A percentile compares a stretch with the other conserved stretches of the same genome.
Evolutionary conservation across 176 grass and related monocot genomes (phyloP).

Genomic region (Guadua angustifolia): DNA sequence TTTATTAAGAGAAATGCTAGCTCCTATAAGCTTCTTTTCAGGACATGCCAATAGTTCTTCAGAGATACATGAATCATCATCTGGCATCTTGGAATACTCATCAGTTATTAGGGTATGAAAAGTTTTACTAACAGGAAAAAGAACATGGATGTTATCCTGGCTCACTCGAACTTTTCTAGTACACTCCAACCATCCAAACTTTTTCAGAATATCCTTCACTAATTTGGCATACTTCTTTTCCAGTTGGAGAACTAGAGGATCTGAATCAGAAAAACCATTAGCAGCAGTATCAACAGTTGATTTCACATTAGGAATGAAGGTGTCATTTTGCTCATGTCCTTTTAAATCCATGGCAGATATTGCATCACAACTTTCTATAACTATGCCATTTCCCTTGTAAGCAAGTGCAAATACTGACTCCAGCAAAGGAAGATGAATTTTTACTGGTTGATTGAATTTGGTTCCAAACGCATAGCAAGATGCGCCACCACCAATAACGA

Average conservation of each 20-base stretch:
- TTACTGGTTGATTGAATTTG: conserved; percentile 79
- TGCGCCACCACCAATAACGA: conserved; percentile 85
- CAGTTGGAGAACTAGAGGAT: conserved; percentile 61
- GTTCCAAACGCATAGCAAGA: conserved; percentile 98
- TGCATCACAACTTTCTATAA: conserved; percentile 17
- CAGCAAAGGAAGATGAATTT: conserved; percentile 69
- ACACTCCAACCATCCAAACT: conserved; percentile 82
- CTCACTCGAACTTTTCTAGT: conserved; percentile 79
- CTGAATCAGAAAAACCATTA: conserved; percentile 35
- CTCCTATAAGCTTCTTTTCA: conserved; percentile 44
- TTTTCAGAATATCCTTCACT: conserved; percentile 81
- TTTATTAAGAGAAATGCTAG: conserved; percentile 45
- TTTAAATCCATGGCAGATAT: conserved; percentile 17
- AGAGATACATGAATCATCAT: conserved; percentile 43
- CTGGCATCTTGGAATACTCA: conserved; percentile 41
- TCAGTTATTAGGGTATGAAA: conserved; percentile 57
- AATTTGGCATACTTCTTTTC: conserved; percentile 82
- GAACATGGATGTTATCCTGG: conserved; percentile 62
- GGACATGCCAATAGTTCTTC: conserved; percentile 29
- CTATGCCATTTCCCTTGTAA: conserved; percentile 17
- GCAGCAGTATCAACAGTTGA: conserved; percentile 28
- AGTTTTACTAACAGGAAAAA: conserved; percentile 63
- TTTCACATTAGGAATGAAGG: conserved; percentile 9
- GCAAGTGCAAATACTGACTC: conserved; percentile 43
- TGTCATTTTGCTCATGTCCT: conserved; percentile 33